phyloP scores from a whole-genome alignment of 2,329 filamentous ascomycete genomes.

The Lomentospora prolificans region DNA sequence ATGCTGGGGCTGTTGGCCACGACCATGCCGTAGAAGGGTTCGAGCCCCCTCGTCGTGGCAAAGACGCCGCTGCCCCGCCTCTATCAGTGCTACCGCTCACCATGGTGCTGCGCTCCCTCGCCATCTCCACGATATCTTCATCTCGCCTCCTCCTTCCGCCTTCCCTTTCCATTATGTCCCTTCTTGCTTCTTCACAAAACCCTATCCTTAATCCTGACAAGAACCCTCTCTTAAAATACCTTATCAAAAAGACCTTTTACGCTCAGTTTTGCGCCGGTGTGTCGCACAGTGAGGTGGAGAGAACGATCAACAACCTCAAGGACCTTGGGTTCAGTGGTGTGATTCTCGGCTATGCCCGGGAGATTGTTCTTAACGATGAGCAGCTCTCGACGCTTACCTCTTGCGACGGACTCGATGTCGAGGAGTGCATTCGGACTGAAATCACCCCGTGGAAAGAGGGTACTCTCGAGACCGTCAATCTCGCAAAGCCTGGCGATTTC shows the following conservation, averaged over 20 bases:
- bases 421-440: slow-evolving; percentile 44
- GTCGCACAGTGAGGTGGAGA: slow-evolving; percentile 55
- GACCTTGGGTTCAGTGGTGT: slow-evolving; percentile 72
- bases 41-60: not conserved
- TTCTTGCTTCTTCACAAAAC: slow-evolving; percentile 59
- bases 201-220: slow-evolving; percentile 62
- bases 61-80: slow-evolving; percentile 23
- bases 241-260: slow-evolving; percentile 79
- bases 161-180: slow-evolving; percentile 57
- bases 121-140: slow-evolving; percentile 60
- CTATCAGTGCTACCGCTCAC: slow-evolving; percentile 58
- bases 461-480: slow-evolving; percentile 60
- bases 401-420: slow-evolving; percentile 35
- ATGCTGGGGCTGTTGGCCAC: not conserved
- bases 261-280: slow-evolving; percentile 86
- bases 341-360: slow-evolving; percentile 73
- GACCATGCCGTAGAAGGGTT: not conserved
- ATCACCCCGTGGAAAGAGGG: slow-evolving; percentile 64
- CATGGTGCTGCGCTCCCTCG: slow-evolving; percentile 58
- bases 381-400: slow-evolving; percentile 35
- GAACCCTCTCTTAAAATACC: slow-evolving; percentile 59
- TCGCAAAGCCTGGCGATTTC: slow-evolving; percentile 55
- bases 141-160: slow-evolving; percentile 59
- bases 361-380: slow-evolving; percentile 60
- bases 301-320: slow-evolving; percentile 57